Evolutionary conservation across 2,329 filamentous ascomycete species (phyloP).

Genomic region (Aulographum hederae): DNA sequence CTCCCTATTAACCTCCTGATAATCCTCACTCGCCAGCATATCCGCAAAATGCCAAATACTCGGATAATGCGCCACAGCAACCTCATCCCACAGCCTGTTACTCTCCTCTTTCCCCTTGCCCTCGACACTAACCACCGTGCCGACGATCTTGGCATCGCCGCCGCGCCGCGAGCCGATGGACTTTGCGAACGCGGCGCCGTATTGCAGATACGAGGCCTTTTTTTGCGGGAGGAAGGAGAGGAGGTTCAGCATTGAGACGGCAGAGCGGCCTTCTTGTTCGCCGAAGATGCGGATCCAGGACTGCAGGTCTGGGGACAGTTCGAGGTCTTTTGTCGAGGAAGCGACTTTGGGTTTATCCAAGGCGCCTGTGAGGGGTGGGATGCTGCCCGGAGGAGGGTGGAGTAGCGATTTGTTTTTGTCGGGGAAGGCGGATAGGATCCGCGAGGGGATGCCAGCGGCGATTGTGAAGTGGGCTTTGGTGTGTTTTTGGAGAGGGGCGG

Average conservation of each 20-base stretch:
- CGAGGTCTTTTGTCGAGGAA: constrained; percentile 29
- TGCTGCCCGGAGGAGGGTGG: constrained; percentile 14
- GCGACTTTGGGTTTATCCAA: constrained; percentile 14
- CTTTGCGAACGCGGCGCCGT: constrained; percentile 34
- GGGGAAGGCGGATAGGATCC: constrained; percentile 19
- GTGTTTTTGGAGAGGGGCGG: constrained; percentile 9
- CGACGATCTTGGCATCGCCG: constrained; percentile 42
- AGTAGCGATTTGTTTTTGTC: constrained; percentile 19
- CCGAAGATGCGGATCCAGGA: constrained; percentile 28
- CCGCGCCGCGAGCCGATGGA: constrained; percentile 34
- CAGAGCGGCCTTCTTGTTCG: constrained; percentile 10
- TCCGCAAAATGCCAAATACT: constrained; percentile 42
- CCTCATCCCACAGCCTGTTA: constrained; percentile 36
- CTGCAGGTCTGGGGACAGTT: constrained; percentile 32
- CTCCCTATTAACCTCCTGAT: constrained; percentile 38
- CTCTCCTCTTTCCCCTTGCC: constrained; percentile 8
- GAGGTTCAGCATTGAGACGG: constrained; percentile 46
- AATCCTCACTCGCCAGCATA: constrained; percentile 39
- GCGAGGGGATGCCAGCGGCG: constrained; percentile 25
- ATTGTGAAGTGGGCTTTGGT: constrained; percentile 17
- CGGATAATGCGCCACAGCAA: constrained; percentile 47
- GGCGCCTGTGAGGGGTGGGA: constrained; percentile 18
- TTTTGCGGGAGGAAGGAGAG: constrained; percentile 35
- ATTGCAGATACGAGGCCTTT: constrained; percentile 36
- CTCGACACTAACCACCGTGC: constrained; percentile 25